Percentiles rank a stretch among this genome's conserved stretches.
phyloP scores from a whole-genome alignment of 1,284 basidiomycete species.

The Crucibulum parvulum region DNA sequence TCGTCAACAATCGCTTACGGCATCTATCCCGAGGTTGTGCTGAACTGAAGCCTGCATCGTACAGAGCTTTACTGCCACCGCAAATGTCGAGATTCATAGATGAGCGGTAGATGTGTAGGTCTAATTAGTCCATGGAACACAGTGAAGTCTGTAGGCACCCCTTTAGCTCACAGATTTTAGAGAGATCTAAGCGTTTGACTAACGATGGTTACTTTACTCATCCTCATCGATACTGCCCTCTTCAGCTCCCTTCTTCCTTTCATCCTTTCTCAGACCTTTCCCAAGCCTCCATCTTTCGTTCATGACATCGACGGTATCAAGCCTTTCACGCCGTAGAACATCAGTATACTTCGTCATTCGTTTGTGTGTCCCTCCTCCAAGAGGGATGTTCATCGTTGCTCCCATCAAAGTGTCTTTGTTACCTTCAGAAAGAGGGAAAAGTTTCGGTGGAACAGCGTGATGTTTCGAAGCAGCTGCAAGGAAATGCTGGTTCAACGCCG shows the following conservation, averaged over 20 bases:
- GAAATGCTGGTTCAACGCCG: constrained; percentile 70
- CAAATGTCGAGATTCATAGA: too few species aligned
- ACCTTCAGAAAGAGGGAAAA: constrained; percentile 23
- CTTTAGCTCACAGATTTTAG: too few species aligned
- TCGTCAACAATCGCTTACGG: too few species aligned
- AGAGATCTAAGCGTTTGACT: not conserved
- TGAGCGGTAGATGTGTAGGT: too few species aligned
- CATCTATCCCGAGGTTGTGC: too few species aligned
- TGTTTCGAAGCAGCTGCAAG: constrained; percentile 56
- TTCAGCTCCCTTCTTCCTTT: constrained; percentile 23
- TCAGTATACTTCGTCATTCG: constrained; percentile 70
- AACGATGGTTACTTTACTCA: constrained; percentile 9
- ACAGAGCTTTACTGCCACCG: too few species aligned
- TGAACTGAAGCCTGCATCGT: too few species aligned
- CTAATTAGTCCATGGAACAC: too few species aligned
- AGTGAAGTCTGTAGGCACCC: too few species aligned
- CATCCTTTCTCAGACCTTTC: constrained; percentile 51
- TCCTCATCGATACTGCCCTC: constrained; percentile 16
- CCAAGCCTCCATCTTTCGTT: constrained; percentile 83
- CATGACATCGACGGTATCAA: constrained; percentile 73
- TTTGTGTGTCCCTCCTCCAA: constrained; percentile 77
- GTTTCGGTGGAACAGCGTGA: constrained; percentile 42
- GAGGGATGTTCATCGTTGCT: constrained; percentile 57
- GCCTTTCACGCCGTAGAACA: constrained; percentile 68
- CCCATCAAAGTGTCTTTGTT: constrained; percentile 14